A percentile compares a stretch with the other conserved stretches of the same genome.
phyloP scores from a whole-genome alignment of 2,329 filamentous ascomycete species.

The Botryotinia convoluta region DNA sequence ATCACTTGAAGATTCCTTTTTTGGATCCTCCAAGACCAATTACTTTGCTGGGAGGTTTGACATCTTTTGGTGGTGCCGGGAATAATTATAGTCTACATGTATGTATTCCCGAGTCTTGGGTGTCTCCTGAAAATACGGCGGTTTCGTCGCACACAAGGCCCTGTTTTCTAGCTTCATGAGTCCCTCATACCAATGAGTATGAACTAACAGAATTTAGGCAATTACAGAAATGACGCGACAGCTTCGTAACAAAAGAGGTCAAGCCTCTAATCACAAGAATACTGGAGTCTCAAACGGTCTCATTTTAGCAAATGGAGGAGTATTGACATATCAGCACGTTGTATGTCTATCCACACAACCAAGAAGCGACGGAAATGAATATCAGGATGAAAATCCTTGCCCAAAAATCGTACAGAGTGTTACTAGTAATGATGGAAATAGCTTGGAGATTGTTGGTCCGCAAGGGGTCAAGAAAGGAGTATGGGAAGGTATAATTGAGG shows the following conservation, averaged over 20 bases:
- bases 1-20: slow-evolving; percentile 55
- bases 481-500: slow-evolving; percentile 52
- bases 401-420: slow-evolving; percentile 44
- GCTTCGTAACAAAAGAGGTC: slow-evolving; percentile 41
- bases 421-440: neutral
- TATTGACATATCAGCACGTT: slow-evolving; percentile 63
- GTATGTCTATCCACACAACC: slow-evolving; percentile 54
- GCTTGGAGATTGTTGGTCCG: neutral
- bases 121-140: too few species aligned
- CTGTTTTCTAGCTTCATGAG: neutral
- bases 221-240: slow-evolving; percentile 55
- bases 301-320: slow-evolving; percentile 63
- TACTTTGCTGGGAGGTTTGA: slow-evolving; percentile 62
- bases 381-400: slow-evolving; percentile 47
- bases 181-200: neutral
- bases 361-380: slow-evolving; percentile 38
- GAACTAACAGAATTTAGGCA: slow-evolving; percentile 36
- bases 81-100: slow-evolving; percentile 72
- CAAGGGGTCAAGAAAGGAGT: slow-evolving; percentile 38
- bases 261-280: slow-evolving; percentile 21
- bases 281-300: slow-evolving; percentile 50
- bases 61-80: slow-evolving; percentile 66
- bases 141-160: too few species aligned
- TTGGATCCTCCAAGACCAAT: slow-evolving; percentile 49
- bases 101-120: slow-evolving; percentile 27